These are phyloP conservation scores for Blastomyces gilchristii DNA, from an alignment of 2,329 filamentous ascomycete genomes.

Conservation along the genomic window DNA sequence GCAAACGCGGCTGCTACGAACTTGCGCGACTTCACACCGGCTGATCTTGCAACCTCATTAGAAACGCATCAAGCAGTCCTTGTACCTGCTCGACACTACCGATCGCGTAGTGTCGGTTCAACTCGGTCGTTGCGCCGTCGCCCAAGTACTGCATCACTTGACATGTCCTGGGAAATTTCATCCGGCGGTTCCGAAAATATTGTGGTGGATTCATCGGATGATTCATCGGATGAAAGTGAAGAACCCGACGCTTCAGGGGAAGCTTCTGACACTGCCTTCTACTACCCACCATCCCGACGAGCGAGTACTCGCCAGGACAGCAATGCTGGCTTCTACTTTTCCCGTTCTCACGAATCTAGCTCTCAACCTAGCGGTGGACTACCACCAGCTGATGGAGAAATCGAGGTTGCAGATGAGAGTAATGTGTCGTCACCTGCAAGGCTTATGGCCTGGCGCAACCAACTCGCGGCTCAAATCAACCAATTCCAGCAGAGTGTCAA, in stretches of 20 bases:
- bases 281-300: slow-evolving; percentile 26
- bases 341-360: slow-evolving; percentile 14
- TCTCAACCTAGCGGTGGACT: slow-evolving; percentile 15
- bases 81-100: slow-evolving; percentile 50
- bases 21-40: slow-evolving; percentile 57
- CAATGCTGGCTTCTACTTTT: slow-evolving; percentile 17
- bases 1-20: slow-evolving; percentile 62
- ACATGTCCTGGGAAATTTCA: slow-evolving; percentile 55
- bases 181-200: slow-evolving; percentile 39
- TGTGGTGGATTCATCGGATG: slow-evolving; percentile 25
- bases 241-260: slow-evolving; percentile 22
- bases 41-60: slow-evolving; percentile 59
- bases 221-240: slow-evolving; percentile 24
- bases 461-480: slow-evolving; percentile 62
- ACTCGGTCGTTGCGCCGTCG: slow-evolving; percentile 40
- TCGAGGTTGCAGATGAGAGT: slow-evolving; percentile 21
- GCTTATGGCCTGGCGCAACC: slow-evolving; percentile 61
- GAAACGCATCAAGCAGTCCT: slow-evolving; percentile 55
- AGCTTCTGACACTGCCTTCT: slow-evolving; percentile 18
- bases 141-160: slow-evolving; percentile 53
- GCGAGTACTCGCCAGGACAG: slow-evolving; percentile 29
- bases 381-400: slow-evolving; percentile 20
- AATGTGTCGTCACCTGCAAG: slow-evolving; percentile 49
- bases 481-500: slow-evolving; percentile 64
- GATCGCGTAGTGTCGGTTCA: slow-evolving; percentile 54